Base-by-base conservation (phyloP, 352 stramenopile genomes). In the Globisporangium apiculatum region DNA sequence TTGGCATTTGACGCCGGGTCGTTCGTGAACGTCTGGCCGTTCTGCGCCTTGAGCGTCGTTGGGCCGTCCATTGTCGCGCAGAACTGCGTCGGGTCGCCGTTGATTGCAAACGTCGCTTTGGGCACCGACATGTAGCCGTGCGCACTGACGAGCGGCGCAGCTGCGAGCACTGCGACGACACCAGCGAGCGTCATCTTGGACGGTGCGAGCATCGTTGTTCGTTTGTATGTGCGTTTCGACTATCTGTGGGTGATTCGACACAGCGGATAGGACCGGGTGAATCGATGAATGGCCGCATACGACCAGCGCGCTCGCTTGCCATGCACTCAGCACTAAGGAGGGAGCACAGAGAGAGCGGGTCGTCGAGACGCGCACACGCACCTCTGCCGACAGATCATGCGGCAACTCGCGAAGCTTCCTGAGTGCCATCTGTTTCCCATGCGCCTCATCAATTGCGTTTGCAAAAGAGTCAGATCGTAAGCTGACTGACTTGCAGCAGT, bases 1-100 rank as follows among this genome's bases (percentile, higher is more conserved):
- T 60, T 58, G 8, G 61, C 62, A 57, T 72, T 72, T 4, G 55
- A 54, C 6, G 48, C 56, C 0, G 60, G 61, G 41, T 60, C 54
- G 14, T 31, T 56, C 35, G 45, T 61, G 48, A 62, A 72, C 11
- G 42, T 53, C 52, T 50, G 52, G 12, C 53, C 59, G 38, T 53
- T 38, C 15, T 47, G 59, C 51, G 53, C 58, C 7, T 31, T 64
- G 24, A 64, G 43, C 37, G 58, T 47, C 4, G 7, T 55, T 2
- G 51, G 47, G 6, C 57, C 49, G 45, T 64, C 51, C 14, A 64
- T 54, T 35, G 51, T 64, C 31, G 42, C 38, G 43, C 36, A 36
- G 51, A 64, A 58, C 46, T 65, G 59, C 24, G 52, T 60, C 46
- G 59, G 53, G 5, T 61, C 53, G 15, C 47, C 40, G 31, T 35